Percentiles rank a stretch among this genome's conserved stretches.
Conservation (phyloP, 2,329 filamentous ascomycete genomes). For the Scedosporium apiospermum region DNA sequence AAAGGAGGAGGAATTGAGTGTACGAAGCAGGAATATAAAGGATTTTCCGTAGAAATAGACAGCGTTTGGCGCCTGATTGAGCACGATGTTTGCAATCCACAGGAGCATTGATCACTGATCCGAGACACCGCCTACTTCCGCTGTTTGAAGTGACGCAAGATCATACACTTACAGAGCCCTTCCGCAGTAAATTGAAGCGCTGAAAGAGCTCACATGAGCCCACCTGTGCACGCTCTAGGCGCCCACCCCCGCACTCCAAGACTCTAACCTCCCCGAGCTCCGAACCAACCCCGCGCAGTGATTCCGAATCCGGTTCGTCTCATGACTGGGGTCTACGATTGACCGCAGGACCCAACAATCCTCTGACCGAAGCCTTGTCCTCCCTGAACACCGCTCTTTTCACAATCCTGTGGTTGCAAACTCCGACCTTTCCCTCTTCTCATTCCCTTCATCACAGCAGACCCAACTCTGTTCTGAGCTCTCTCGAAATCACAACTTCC, state of each 20-base stretch:
- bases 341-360: not conserved
- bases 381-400: too few species aligned
- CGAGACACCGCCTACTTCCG: too few species aligned
- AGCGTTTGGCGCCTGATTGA: too few species aligned
- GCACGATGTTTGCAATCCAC: too few species aligned
- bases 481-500: not conserved
- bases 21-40: not conserved
- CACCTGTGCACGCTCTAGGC: not conserved
- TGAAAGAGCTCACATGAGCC: conserved; percentile 1
- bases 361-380: not conserved
- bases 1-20: too few species aligned
- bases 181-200: not conserved
- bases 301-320: not conserved
- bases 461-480: not conserved
- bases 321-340: not conserved
- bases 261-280: not conserved
- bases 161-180: too few species aligned
- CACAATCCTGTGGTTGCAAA: not conserved
- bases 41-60: too few species aligned
- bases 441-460: not conserved
- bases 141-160: too few species aligned
- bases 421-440: not conserved
- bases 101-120: too few species aligned
- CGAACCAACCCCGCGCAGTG: not conserved
- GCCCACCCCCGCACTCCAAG: not conserved